Evolutionary conservation across 75 land plant species (phyloP), one percentile per base, ranked within the genome.

Genomic region (Selaginella tamariscina): DNA sequence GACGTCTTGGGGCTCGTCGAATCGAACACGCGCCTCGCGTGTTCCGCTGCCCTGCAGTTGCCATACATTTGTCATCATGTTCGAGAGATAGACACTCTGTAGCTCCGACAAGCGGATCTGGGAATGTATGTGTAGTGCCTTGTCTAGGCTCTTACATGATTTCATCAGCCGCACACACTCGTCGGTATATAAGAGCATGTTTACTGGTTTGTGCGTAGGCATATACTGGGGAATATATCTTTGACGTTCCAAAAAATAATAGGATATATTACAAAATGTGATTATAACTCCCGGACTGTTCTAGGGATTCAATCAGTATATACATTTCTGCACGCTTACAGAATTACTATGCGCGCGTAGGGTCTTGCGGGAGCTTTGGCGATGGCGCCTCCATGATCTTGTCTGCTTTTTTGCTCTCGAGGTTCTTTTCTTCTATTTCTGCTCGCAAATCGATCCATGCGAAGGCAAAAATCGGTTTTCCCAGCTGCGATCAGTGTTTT

Each of bases 11-110:
- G 23, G 9, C n/a, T 9, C 18, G 26, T 59, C 9, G 23, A 23
- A 26, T 59, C 62, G 26, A 59, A 59, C 21, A n/a, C 62, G 18
- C 26, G 62, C 62, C 62, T 5, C 27, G 62, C 62, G 26, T 59
- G 24, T 8, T 59, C 62, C 62, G 21, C 21, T 2, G 62, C 62
- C 8, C 62, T n/a, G n/a, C 62, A 59, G 9, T 5, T 9, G 23
- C 62, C 62, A n/a, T 59, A 59, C 62, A 59, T 59, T 23, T n/a
- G 62, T n/a, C 9, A 59, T 39, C 11, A 15, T 39, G 49, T 39
- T 39, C 11, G 49, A 5, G 49, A 39, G 49, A 39, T 5, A 39
- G 49, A 39, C n/a, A n/a, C n/a, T n/a, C n/a, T 39, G 11, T 5
- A 15, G 49, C 49, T 5, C 5, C 15, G 49, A 5, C 11, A 39